Base-by-base conservation (phyloP, 352 stramenopile genomes). In the Globisporangium paroecandrum region DNA sequence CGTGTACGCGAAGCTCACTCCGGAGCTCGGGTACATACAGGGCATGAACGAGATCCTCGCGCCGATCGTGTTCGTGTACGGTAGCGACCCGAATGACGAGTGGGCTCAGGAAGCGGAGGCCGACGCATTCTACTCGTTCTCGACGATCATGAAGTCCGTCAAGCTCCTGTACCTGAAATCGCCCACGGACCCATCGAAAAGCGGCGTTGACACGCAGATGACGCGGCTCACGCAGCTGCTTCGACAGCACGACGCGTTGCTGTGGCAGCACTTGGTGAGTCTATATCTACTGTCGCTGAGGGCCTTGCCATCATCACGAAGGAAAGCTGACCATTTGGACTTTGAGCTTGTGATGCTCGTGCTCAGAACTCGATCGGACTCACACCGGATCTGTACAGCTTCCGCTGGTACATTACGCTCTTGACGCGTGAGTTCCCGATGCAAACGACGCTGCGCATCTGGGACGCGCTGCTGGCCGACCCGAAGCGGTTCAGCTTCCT, bases 21-120 rank as follows among this genome's bases (percentile, higher is more conserved):
- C 85, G 1, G 75, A 90, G 7, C 78, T 97, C 22, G 89, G 90
- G 27, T 98, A 98, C 81, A 86, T 96, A 61, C 95, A 98, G 74
- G 95, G 93, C 46, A 98, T 98, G 95, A 97, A 98, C 71, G 95
- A 98, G 70, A 91, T 98, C 62, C 77, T 97, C 3, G 94, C 87
- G 3, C 92, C 90, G 36, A 71, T 98, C 3, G 51, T 97, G 20
- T 87, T 85, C 64, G 82, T 86, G 4, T 85, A 95, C 25, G 87
- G 92, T 63, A 79, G 69, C 10, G 89, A 96, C 61, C 46, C 61
- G 8, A 51, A 54, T 12, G 65, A 77, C 3, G 66, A 69, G 10
- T 82, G 69, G 74, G 68, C 71, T 1, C 57, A 59, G 2, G 69
- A 89, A 47, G 66, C 82, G 1, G 81, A 91, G 24, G 73, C 81